Evolutionary conservation across 2,329 filamentous ascomycete species (phyloP).

Genomic region (Aspergillus oerlinghausenensis): DNA sequence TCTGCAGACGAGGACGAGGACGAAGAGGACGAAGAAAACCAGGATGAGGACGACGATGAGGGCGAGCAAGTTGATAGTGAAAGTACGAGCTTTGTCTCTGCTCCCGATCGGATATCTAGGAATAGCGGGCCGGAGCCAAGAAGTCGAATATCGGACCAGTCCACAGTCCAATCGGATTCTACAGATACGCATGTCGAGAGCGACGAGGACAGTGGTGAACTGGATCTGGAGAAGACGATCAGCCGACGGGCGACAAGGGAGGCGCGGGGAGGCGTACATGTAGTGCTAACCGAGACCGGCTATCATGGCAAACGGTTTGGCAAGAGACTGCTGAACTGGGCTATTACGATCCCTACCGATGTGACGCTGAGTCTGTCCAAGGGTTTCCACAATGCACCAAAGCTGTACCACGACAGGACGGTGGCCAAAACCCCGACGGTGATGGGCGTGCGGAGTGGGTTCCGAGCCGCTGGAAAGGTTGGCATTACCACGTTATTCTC

Average conservation of each 20-base stretch:
- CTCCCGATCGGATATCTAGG: not conserved
- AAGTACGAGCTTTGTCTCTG: not conserved
- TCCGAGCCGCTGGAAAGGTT: conserved; percentile 70
- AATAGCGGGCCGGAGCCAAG: not conserved
- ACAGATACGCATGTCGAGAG: not conserved
- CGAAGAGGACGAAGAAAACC: not conserved
- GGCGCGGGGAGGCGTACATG: not conserved
- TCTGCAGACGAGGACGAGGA: not conserved
- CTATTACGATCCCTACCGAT: conserved; percentile 77
- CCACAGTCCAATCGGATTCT: not conserved
- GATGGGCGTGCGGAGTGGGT: conserved; percentile 68
- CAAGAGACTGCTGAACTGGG: conserved; percentile 67
- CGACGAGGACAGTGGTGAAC: not conserved
- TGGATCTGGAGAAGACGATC: conserved; percentile 12
- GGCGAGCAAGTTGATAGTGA: not conserved
- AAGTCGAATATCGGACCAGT: not conserved
- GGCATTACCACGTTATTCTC: too few relatives aligned
- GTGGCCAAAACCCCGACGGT: conserved; percentile 76
- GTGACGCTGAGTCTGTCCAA: conserved; percentile 76
- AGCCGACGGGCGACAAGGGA: conserved; percentile 3
- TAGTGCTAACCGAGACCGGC: conserved; percentile 50
- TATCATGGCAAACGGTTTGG: conserved; percentile 64
- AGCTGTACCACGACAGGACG: conserved; percentile 77
- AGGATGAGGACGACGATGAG: not conserved
- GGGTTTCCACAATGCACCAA: conserved; percentile 84